Conservation (phyloP, 169 alveolate species). For the Cryptosporidium baileyi region DNA sequence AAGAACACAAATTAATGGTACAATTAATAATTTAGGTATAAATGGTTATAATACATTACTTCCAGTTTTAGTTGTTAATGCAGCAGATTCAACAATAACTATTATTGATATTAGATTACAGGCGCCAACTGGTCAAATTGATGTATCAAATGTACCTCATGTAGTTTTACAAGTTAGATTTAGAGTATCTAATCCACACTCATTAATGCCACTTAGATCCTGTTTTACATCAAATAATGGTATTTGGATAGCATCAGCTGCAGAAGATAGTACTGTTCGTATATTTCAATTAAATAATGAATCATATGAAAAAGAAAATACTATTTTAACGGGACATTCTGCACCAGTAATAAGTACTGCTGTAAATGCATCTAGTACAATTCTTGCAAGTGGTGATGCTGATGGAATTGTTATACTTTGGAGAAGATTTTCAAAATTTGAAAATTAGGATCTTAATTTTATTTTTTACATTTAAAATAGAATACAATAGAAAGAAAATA, state of each 20-base stretch:
- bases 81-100: constrained; percentile 19
- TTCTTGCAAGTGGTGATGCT: constrained; percentile 83
- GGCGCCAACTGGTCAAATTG: constrained; percentile 69
- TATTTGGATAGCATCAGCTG: constrained; percentile 44
- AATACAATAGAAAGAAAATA: background rate
- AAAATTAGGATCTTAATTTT: too few relatives aligned
- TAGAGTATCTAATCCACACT: constrained; percentile 12
- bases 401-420: constrained; percentile 84
- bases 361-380: constrained; percentile 82
- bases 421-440: constrained; percentile 76
- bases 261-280: constrained; percentile 65
- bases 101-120: constrained; percentile 42
- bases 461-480: background rate
- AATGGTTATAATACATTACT: constrained; percentile 77
- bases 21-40: constrained; percentile 73
- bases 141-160: constrained; percentile 60
- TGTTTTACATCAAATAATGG: constrained; percentile 2
- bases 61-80: constrained; percentile 84
- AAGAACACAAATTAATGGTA: constrained; percentile 66
- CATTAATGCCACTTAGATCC: constrained; percentile 40
- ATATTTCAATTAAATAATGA: constrained; percentile 30
- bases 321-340: constrained; percentile 13
- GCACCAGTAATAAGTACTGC: constrained; percentile 86
- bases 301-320: constrained; percentile 31
- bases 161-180: constrained; percentile 55